A percentile compares a stretch with the other conserved stretches of the same genome.
These are phyloP conservation scores for Globisporangium cederbergense DNA, from an alignment of 352 stramenopile species.

Conservation along the genomic window DNA sequence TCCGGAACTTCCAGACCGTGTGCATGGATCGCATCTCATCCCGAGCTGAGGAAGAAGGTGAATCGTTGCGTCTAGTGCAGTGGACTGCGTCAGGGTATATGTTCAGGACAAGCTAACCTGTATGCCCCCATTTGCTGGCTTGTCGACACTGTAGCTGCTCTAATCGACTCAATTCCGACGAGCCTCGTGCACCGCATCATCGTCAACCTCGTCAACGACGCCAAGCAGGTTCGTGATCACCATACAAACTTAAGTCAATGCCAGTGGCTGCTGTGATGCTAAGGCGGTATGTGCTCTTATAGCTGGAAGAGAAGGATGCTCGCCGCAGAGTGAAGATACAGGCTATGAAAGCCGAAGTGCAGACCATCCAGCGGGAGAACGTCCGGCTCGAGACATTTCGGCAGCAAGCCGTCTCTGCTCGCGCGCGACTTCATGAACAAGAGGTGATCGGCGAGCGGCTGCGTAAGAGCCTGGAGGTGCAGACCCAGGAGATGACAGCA, in stretches of 20 bases:
- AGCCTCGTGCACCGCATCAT: slow-evolving; percentile 69
- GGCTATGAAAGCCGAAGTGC: slow-evolving; percentile 28
- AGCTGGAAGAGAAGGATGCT: slow-evolving; percentile 43
- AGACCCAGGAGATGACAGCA: slow-evolving; percentile 23
- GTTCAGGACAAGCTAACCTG: neutral
- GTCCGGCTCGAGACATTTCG: slow-evolving; percentile 35
- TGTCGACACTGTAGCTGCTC: slow-evolving; percentile 26
- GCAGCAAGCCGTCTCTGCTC: slow-evolving; percentile 27
- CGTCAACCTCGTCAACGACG: slow-evolving; percentile 52
- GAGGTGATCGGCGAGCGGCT: slow-evolving; percentile 27
- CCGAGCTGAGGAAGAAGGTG: slow-evolving; percentile 64
- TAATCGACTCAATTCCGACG: slow-evolving; percentile 63
- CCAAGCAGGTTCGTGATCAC: slow-evolving; percentile 34
- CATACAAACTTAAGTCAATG: no score
- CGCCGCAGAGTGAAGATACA: slow-evolving; percentile 30
- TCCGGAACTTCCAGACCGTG: slow-evolving; percentile 64
- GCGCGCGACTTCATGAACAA: slow-evolving; percentile 29
- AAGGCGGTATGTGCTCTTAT: neutral
- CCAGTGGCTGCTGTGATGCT: neutral
- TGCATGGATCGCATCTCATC: slow-evolving; percentile 61
- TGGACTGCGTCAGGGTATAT: neutral
- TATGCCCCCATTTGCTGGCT: neutral
- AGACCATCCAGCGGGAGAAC: slow-evolving; percentile 22
- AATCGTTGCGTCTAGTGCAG: neutral
- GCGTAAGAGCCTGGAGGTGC: slow-evolving; percentile 29